phyloP scores from a whole-genome alignment of 192 early-diverging fungal genomes.

The Podila minutissima region DNA sequence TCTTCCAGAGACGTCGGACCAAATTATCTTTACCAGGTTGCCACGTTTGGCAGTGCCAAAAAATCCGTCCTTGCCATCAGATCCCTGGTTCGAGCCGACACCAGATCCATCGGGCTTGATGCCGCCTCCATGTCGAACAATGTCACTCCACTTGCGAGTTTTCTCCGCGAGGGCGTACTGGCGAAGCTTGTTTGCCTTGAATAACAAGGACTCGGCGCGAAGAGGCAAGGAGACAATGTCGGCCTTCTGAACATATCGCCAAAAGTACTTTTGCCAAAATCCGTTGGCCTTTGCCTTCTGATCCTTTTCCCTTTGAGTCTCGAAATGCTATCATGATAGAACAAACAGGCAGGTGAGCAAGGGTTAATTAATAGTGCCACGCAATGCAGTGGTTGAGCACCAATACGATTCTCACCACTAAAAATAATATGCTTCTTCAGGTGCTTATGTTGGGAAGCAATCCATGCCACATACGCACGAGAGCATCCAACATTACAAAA shows the following conservation, averaged over 20 bases:
- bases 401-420: neutral
- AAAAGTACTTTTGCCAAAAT: constrained; percentile 2
- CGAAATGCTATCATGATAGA: constrained; percentile 18
- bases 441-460: no score
- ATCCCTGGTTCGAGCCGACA: constrained; percentile 28
- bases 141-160: constrained; percentile 42
- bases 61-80: constrained; percentile 45
- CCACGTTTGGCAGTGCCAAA: constrained; percentile 35
- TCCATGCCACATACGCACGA: neutral
- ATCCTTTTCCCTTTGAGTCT: constrained; percentile 23
- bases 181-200: constrained; percentile 44
- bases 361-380: neutral
- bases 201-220: constrained; percentile 45
- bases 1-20: neutral
- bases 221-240: constrained; percentile 42
- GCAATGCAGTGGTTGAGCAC: neutral
- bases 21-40: constrained; percentile 27
- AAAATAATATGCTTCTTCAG: neutral
- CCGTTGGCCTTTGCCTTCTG: constrained; percentile 9
- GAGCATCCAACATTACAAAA: neutral
- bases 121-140: constrained; percentile 48
- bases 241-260: constrained; percentile 8
- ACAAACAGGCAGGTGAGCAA: neutral
- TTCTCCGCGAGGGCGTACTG: constrained; percentile 48
- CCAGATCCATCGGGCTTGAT: constrained; percentile 48